Evolutionary conservation across 345 rosid species (phyloP).

Genomic region (Turnera subulata): DNA sequence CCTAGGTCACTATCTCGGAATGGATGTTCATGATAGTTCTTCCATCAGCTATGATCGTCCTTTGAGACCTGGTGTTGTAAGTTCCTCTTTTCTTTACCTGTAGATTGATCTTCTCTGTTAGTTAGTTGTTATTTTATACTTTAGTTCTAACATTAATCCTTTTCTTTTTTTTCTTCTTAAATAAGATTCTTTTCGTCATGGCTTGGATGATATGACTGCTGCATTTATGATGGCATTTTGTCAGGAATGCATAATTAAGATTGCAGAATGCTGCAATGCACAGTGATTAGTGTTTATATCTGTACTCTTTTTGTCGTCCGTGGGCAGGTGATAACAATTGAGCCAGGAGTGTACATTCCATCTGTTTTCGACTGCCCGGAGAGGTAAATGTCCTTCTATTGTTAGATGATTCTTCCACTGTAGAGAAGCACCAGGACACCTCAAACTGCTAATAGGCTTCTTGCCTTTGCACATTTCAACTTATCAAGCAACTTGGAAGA

Average conservation of each 20-base stretch:
- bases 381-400: slow-evolving; percentile 40
- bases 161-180: neutral
- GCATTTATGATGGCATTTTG: too few relatives aligned
- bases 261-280: too few relatives aligned
- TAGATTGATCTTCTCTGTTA: neutral
- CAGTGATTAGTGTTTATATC: neutral
- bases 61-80: slow-evolving; percentile 90
- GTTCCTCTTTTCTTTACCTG: slow-evolving; percentile 22
- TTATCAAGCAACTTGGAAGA: too few relatives aligned
- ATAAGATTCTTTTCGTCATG: too few relatives aligned
- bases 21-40: slow-evolving; percentile 97
- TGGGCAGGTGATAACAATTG: slow-evolving; percentile 88
- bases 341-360: slow-evolving; percentile 93
- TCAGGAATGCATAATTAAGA: too few relatives aligned
- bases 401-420: neutral
- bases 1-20: slow-evolving; percentile 94
- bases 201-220: too few relatives aligned
- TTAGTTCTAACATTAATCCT: neutral
- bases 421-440: neutral
- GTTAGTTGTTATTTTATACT: neutral
- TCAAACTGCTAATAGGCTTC: neutral
- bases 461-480: too few relatives aligned
- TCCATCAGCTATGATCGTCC: slow-evolving; percentile 60
- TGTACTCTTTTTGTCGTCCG: slow-evolving; percentile 6
- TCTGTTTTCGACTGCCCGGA: slow-evolving; percentile 50